phyloP scores from a whole-genome alignment of 192 early-diverging fungal species.

The Gigaspora rosea region DNA sequence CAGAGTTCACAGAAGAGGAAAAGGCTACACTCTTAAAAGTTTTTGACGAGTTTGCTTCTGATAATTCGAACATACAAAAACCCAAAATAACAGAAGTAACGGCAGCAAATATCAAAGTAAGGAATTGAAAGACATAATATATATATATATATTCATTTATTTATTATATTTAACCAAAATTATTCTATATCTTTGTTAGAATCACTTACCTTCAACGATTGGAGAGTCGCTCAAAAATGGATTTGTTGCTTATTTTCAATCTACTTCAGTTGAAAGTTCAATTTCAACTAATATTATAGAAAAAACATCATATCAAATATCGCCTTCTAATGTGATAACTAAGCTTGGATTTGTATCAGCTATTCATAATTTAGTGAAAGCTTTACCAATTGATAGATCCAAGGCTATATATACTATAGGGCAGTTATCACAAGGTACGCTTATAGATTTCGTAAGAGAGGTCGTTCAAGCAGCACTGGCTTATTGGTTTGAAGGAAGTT shows the following conservation, averaged over 20 bases:
- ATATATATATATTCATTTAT: too few relatives aligned
- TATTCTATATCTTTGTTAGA: slow-evolving; percentile 1
- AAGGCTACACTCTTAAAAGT: neutral
- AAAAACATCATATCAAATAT: neutral
- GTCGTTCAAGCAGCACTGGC: neutral
- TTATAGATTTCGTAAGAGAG: slow-evolving; percentile 12
- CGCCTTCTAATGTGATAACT: neutral
- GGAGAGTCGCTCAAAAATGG: neutral
- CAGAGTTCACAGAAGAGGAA: slow-evolving; percentile 17
- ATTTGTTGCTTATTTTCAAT: slow-evolving; percentile 17
- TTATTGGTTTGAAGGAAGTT: slow-evolving; percentile 25
- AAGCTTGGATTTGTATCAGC: slow-evolving; percentile 13
- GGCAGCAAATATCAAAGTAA: neutral
- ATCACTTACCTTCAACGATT: neutral
- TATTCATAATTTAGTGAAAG: slow-evolving; percentile 12
- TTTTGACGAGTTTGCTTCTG: neutral
- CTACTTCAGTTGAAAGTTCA: neutral
- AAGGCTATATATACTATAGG: slow-evolving; percentile 3
- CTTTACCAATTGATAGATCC: neutral
- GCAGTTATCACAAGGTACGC: neutral
- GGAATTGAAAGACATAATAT: neutral
- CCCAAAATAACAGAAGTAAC: neutral
- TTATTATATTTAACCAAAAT: neutral
- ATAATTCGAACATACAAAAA: neutral
- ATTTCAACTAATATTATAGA: neutral